Evolutionary conservation across 495 filamentous ascomycete genomes (phyloP).

Genomic region (Achaetomiella virescens): DNA sequence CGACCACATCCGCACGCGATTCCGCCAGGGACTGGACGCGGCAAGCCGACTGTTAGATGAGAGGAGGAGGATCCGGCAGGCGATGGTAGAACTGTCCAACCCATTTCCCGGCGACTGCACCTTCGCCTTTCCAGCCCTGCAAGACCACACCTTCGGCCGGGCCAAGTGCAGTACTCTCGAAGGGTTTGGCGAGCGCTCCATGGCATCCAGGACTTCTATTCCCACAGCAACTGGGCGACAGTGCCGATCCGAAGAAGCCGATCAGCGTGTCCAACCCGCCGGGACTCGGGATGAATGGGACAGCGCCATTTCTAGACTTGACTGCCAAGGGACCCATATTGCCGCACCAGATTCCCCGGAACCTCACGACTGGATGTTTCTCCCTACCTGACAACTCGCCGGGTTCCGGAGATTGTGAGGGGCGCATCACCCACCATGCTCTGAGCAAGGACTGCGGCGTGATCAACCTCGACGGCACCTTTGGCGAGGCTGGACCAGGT

Average conservation of each 20-base stretch:
- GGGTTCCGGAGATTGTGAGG: slow-evolving; percentile 17
- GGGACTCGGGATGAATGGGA: slow-evolving; percentile 19
- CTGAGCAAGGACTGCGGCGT: slow-evolving; percentile 25
- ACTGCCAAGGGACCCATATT: slow-evolving; percentile 15
- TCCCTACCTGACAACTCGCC: slow-evolving; percentile 16
- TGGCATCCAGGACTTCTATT: slow-evolving; percentile 27
- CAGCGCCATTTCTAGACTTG: slow-evolving; percentile 22
- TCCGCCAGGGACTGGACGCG: slow-evolving; percentile 17
- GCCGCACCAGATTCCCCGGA: slow-evolving; percentile 16
- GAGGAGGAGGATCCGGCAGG: slow-evolving; percentile 10
- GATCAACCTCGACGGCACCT: slow-evolving; percentile 21
- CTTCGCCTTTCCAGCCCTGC: slow-evolving; percentile 20
- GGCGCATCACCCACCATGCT: slow-evolving; percentile 20
- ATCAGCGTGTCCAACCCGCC: slow-evolving; percentile 22
- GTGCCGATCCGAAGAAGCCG: slow-evolving; percentile 12
- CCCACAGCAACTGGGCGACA: slow-evolving; percentile 30
- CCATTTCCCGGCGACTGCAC: slow-evolving; percentile 19
- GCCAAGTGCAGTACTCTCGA: slow-evolving; percentile 24
- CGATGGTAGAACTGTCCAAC: slow-evolving; percentile 17
- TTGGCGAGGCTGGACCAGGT: slow-evolving; percentile 12
- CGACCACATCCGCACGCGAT: slow-evolving; percentile 24
- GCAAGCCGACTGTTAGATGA: slow-evolving; percentile 16
- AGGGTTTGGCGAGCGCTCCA: slow-evolving; percentile 21
- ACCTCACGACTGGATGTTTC: slow-evolving; percentile 27
- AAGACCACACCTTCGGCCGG: slow-evolving; percentile 14